Percentiles rank a stretch among this genome's conserved stretches.
phyloP scores from a whole-genome alignment of 371 early-diverging fungal species.

The Umbelopsis sp. region DNA sequence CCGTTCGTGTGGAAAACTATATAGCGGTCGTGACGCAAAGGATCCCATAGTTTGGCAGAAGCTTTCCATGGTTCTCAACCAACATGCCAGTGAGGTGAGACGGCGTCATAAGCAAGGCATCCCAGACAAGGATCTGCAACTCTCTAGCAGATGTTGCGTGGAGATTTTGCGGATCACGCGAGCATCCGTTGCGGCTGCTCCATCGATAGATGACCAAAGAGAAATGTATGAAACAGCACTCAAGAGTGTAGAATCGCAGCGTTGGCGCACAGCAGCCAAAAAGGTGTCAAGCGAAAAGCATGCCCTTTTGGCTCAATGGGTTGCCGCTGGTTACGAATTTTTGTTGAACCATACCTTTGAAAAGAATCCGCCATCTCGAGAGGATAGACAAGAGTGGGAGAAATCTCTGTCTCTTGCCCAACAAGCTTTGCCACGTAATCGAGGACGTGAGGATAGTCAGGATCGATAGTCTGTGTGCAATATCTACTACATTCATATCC shows the following conservation, averaged over 20 bases:
- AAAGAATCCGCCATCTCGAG: neutral
- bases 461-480: no score
- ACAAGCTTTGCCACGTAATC: neutral
- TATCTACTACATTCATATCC: no score
- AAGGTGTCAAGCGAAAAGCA: neutral
- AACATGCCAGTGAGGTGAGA: neutral
- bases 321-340: neutral
- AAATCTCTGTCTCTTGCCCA: neutral
- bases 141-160: neutral
- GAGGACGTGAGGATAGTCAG: no score
- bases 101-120: neutral
- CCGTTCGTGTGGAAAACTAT: neutral
- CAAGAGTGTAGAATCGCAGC: neutral
- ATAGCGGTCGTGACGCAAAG: neutral
- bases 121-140: neutral
- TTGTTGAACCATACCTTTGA: neutral
- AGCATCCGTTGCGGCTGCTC: neutral
- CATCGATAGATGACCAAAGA: neutral
- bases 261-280: neutral
- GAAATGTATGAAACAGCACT: neutral
- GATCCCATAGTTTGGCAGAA: constrained; percentile 8
- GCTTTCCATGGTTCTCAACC: neutral
- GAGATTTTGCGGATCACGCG: neutral
- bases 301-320: neutral
- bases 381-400: neutral